Base-by-base conservation (phyloP, 2,329 filamentous ascomycete genomes). In the Ustulina deusta region DNA sequence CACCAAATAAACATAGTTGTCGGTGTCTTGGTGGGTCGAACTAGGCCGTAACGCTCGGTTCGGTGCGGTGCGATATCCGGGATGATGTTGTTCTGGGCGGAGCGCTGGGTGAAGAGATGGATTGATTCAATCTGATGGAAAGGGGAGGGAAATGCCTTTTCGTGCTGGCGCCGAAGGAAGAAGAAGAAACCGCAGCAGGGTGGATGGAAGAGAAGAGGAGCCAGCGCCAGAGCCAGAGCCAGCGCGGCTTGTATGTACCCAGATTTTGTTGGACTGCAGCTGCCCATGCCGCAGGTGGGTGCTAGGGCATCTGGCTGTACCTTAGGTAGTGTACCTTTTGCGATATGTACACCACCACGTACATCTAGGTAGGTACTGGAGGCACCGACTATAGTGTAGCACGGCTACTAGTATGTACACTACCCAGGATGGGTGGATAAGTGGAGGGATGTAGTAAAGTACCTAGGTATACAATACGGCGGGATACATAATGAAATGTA, bases 151-250 rank as follows among this genome's bases (percentile, higher is more conserved):
- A 49, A 46, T 34, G 54, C 27, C 17, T 52, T 57, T 46, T 57
- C 52, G 29, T 68, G 40, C 38, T 68, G 63, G 62, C 49, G 66
- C 38, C 42, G 46, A 56, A 69, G 65, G 68, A 72, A 68, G 67
- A 69, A 72, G 72, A 70, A 72, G 72, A 72, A 75, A 66, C 66
- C 62, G 73, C 69, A 68, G 72, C 68, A 75, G 67, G 64, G 73
- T 63, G 68, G 69, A 69, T 70, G 72, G 72, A 55, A 71, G 59
- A 69, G 68, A 72, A 68, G 71, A 74, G 72, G 71, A 73, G 63
- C 71, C 59, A 34, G 62, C 59, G 49, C 57, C 58, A 59, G 54
- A 51, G 40, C 44, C 6, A 25, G 22, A 46, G 22, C 46, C 54
- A 54, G 59, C 56, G 60, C 70, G 62, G 62, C 49, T 66, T 68